phyloP scores from a whole-genome alignment of 2,329 filamentous ascomycete species.

The Madurella mycetomatis region DNA sequence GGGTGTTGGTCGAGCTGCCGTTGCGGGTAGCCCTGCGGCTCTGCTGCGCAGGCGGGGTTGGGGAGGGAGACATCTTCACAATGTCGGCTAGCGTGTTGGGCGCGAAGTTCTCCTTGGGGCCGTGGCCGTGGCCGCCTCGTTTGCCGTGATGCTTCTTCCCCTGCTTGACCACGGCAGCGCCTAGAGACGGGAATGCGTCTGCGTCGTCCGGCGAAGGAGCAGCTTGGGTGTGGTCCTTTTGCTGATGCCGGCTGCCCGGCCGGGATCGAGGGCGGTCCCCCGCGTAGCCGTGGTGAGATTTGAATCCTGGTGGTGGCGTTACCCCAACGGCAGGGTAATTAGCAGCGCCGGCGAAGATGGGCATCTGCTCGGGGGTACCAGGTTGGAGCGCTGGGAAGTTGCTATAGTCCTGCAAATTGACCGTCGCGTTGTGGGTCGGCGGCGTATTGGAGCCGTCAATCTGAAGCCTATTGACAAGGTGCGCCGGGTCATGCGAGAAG shows the following conservation, averaged over 20 bases:
- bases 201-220: slow-evolving; percentile 85
- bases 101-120: slow-evolving; percentile 60
- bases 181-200: slow-evolving; percentile 88
- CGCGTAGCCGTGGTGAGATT: slow-evolving; percentile 52
- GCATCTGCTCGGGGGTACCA: slow-evolving; percentile 54
- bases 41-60: slow-evolving; percentile 57
- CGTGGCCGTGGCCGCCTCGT: slow-evolving; percentile 73
- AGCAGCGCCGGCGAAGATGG: slow-evolving; percentile 48
- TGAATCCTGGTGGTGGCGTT: slow-evolving; percentile 67
- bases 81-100: slow-evolving; percentile 87
- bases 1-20: slow-evolving; percentile 60
- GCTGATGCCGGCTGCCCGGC: slow-evolving; percentile 76
- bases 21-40: slow-evolving; percentile 60
- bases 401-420: slow-evolving; percentile 79
- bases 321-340: slow-evolving; percentile 51
- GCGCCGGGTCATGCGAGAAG: slow-evolving; percentile 92
- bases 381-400: slow-evolving; percentile 75
- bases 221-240: slow-evolving; percentile 55
- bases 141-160: slow-evolving; percentile 93
- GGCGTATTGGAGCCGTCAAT: slow-evolving; percentile 65
- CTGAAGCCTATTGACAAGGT: slow-evolving; percentile 75
- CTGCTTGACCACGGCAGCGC: slow-evolving; percentile 68
- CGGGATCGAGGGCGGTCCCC: slow-evolving; percentile 72
- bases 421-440: slow-evolving; percentile 58
- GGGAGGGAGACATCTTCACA: slow-evolving; percentile 89